These are phyloP conservation scores for Candida koratica DNA, from an alignment of 805 yeast species.

Conservation along the genomic window DNA sequence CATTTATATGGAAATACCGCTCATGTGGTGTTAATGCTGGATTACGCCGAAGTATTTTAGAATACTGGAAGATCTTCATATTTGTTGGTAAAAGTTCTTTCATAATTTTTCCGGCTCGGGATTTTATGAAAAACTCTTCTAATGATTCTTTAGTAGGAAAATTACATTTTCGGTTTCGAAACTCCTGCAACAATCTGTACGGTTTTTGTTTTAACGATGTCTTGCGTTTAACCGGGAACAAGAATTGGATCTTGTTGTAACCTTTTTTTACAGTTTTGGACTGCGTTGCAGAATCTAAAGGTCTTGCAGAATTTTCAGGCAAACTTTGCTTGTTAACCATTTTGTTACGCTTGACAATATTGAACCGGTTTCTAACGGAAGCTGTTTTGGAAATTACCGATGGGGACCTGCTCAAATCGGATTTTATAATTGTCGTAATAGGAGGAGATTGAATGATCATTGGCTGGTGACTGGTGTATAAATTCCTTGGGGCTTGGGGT, in stretches of 20 bases:
- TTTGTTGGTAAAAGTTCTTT: constrained; percentile 26
- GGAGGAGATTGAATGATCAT: constrained; percentile 16
- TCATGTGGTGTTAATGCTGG: constrained; percentile 15
- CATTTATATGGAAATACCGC: constrained; percentile 10
- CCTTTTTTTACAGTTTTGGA: constrained; percentile 1
- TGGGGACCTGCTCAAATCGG: constrained; percentile 20
- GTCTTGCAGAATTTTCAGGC: constrained; percentile 1
- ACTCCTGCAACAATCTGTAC: constrained; percentile 12
- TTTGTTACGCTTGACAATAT: constrained; percentile 27
- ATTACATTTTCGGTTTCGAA: constrained; percentile 15
- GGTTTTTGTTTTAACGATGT: constrained; percentile 26
- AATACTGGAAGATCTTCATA: constrained; percentile 25
- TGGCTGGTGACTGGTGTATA: neutral
- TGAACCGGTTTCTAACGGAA: constrained; percentile 28
- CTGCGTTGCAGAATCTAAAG: constrained; percentile 5
- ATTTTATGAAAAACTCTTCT: constrained; percentile 17
- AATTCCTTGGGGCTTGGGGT: constrained; percentile 4
- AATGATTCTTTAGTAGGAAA: constrained; percentile 22
- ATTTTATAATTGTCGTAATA: constrained; percentile 22
- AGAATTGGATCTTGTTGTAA: constrained; percentile 13
- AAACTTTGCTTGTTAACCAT: constrained; percentile 20
- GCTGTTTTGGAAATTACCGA: constrained; percentile 31
- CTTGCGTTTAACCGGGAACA: constrained; percentile 34
- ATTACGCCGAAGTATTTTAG: constrained; percentile 11
- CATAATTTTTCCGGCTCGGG: constrained; percentile 21